Base-by-base conservation (phyloP, 306 rosid genomes). In the Castanea crenata region DNA sequence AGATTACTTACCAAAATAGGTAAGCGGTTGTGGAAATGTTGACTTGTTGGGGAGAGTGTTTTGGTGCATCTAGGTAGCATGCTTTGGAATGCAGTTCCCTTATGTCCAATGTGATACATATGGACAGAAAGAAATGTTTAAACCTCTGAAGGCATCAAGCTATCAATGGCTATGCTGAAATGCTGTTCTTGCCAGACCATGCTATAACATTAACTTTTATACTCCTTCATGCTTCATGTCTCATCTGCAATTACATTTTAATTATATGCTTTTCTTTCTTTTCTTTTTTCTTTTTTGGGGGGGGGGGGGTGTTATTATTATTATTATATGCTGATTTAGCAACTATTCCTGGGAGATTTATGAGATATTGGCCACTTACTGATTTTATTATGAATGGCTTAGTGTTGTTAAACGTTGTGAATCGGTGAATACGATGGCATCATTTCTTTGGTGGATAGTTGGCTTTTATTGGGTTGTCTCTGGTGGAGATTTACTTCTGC, bases 381-480 rank as follows among this genome's bases (percentile, higher is more conserved):
- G 89, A 88, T 79, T 80, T 85, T 34, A 51, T 81, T 59, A 19
- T 84, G 56, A 71, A 25, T 77, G 74, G 44, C 52, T 69, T 83
- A 96, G 99, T 69, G 73, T 83, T 76, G 77, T 86, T 13, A 91
- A 85, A 83, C 93, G 90, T 79, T 91, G 97, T 49, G 97, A 96
- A 83, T 88, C 97, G 2, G 76, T 91, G 73, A 96, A 93, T 80
- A 96, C 96, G 5, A 83, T 95, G 88, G 87, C 81, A 19, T 96
- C 99, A 10, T 91, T 96, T 83, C 74, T 96, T 74, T 96, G 99
- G 99, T 96, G 99, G 97, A 85, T 93, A 72, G 81, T 90, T 86
- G 99, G 99, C 85, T 93, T 93, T 86, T 93, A 90, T 84, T 96
- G 99, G 99, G 96, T 96, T 51, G 85, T 96, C 84, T 87, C 98